Evolutionary conservation across 2,329 filamentous ascomycete genomes (phyloP), one percentile per base, ranked within the genome.

Genomic region (Fusarium piperis): DNA sequence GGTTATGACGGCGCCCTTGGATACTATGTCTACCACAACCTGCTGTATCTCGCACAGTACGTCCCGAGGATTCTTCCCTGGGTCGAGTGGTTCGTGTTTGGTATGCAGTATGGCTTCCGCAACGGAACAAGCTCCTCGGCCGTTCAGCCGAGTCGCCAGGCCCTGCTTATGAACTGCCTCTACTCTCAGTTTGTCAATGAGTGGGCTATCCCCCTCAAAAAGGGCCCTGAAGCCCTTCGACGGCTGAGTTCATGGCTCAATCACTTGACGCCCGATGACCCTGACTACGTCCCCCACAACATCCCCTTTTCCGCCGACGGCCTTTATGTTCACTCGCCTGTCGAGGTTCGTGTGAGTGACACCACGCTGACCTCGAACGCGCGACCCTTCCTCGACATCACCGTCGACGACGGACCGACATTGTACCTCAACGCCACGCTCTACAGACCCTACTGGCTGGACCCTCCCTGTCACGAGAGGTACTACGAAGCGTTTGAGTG

Each of bases 151-250:
- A 93, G 92, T 70, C 90, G 92, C 66, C 85, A 92, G 71, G 95
- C 94, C 13, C 88, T 98, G 51, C 86, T 98, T 59, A 95, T 99
- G 93, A 96, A 99, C 84, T 99, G 96, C 78, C 88, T 98, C 7
- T 99, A 98, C 85, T 95, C 93, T n/a, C 96, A 99, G 79, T 97
- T 94, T 76, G 96, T 99, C 72, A 98, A 99, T 80, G 96, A 99
- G 80, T 99, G 96, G 96, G 95, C 95, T 0, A 88, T 99, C 8
- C 95, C 96, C 1, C 86, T 99, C 1, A 85, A 90, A 70, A 92
- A 92, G 73, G 96, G 96, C 0, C 95, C 95, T 15, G 95, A 98
- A 81, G 95, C 94, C 9, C 89, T 99, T 46, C 88, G 85, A 33
- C 90, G 96, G 11, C 87, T 99, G 13, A 93, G 92, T 39, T 92